Evolutionary conservation across 1,284 basidiomycete species (phyloP).

Genomic region (Trametes sp.): DNA sequence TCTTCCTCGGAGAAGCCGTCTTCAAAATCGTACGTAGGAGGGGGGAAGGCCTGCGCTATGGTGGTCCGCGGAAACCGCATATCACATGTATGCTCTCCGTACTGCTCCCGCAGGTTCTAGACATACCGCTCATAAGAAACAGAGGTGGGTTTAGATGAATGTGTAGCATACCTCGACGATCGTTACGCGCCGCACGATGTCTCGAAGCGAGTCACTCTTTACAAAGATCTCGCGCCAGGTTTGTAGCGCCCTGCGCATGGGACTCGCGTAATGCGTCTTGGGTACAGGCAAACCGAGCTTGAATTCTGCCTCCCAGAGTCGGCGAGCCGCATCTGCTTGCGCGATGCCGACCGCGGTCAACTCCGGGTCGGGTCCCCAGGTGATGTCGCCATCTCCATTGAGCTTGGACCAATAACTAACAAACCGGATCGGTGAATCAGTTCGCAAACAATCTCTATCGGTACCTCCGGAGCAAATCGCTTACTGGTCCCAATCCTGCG

Average conservation of each 20-base stretch:
- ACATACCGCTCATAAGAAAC: neutral
- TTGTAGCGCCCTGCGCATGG: conserved; percentile 74
- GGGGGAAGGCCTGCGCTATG: conserved; percentile 58
- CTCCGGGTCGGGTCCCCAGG: conserved; percentile 85
- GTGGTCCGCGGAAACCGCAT: conserved; percentile 62
- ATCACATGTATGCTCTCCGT: conserved; percentile 81
- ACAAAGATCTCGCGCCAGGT: conserved; percentile 76
- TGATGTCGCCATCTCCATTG: conserved; percentile 73
- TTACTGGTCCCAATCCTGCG: conserved; percentile 63
- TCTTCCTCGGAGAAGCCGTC: conserved; percentile 76
- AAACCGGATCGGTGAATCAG: neutral
- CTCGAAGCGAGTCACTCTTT: conserved; percentile 29
- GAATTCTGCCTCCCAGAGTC: conserved; percentile 67
- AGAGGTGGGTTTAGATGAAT: too few species aligned
- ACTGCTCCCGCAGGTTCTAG: conserved; percentile 72
- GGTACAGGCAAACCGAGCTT: conserved; percentile 64
- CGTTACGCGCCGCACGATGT: conserved; percentile 25
- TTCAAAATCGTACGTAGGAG: conserved; percentile 70
- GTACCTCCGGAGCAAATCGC: too few species aligned
- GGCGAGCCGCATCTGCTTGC: conserved; percentile 66
- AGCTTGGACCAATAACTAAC: conserved; percentile 63
- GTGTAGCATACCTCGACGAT: conserved; percentile 41
- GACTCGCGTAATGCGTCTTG: conserved; percentile 71
- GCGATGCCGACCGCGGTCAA: conserved; percentile 71
- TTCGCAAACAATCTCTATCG: too few species aligned